These are phyloP conservation scores for Aspergillus carlsbadensis DNA, from an alignment of 495 filamentous ascomycete genomes.

Conservation along the genomic window DNA sequence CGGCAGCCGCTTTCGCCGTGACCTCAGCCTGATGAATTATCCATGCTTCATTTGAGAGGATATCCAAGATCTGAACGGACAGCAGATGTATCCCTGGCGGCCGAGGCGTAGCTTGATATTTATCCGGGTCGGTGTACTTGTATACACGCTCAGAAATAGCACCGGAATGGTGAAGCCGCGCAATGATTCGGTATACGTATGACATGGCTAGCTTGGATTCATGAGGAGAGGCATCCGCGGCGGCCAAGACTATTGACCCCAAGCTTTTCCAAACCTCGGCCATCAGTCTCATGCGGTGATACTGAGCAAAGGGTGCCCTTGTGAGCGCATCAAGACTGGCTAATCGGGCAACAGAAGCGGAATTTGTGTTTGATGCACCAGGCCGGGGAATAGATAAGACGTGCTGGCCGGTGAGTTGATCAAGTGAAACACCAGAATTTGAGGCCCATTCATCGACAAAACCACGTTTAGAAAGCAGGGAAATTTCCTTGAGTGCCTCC, in stretches of 20 bases:
- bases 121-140: constrained; percentile 35
- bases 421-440: constrained; percentile 24
- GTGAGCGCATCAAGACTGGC: constrained; percentile 26
- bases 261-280: constrained; percentile 43
- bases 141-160: constrained; percentile 61
- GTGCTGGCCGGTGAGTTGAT: constrained; percentile 27
- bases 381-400: constrained; percentile 4
- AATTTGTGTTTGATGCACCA: neutral
- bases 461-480: constrained; percentile 14
- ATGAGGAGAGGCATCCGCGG: constrained; percentile 41
- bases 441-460: constrained; percentile 27
- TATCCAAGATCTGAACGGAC: constrained; percentile 57
- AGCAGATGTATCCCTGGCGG: constrained; percentile 59
- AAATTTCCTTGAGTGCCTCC: constrained; percentile 15
- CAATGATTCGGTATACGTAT: constrained; percentile 57
- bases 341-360: neutral
- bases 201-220: constrained; percentile 52
- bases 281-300: constrained; percentile 26
- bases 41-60: constrained; percentile 64
- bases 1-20: constrained; percentile 40
- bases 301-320: constrained; percentile 23
- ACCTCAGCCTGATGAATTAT: constrained; percentile 48
- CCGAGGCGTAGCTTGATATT: constrained; percentile 41
- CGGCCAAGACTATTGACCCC: constrained; percentile 54
- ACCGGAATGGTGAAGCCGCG: constrained; percentile 57